These are phyloP conservation scores for Brassica napus DNA, from an alignment of 345 rosid species.

Conservation along the genomic window Da-Ae NC_063443.1:11578001-11578500, in stretches of 20 bases:
- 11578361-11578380: conserved; percentile 79
- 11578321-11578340: conserved; percentile 68
- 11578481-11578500: neutral
- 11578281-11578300: conserved; percentile 66
- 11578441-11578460: conserved; percentile 78
- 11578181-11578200: conserved; percentile 77
- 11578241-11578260: neutral
- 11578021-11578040: conserved; percentile 56
- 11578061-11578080: conserved; percentile 86
- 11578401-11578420: conserved; percentile 95
- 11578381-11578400: conserved; percentile 97
- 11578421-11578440: conserved; percentile 90
- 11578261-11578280: neutral
- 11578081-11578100: conserved; percentile 85
- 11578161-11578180: conserved; percentile 93
- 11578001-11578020: conserved; percentile 65
- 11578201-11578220: conserved; percentile 83
- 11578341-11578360: conserved; percentile 71
- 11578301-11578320: conserved; percentile 92
- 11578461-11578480: conserved; percentile 94
- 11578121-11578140: conserved; percentile 89
- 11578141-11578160: conserved; percentile 89
- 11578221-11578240: conserved; percentile 1
- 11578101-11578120: conserved; percentile 95
- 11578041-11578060: conserved; percentile 58